Evolutionary conservation across 768 basidiomycete genomes (phyloP).

Genomic region (Kockovaella imperatae): DNA sequence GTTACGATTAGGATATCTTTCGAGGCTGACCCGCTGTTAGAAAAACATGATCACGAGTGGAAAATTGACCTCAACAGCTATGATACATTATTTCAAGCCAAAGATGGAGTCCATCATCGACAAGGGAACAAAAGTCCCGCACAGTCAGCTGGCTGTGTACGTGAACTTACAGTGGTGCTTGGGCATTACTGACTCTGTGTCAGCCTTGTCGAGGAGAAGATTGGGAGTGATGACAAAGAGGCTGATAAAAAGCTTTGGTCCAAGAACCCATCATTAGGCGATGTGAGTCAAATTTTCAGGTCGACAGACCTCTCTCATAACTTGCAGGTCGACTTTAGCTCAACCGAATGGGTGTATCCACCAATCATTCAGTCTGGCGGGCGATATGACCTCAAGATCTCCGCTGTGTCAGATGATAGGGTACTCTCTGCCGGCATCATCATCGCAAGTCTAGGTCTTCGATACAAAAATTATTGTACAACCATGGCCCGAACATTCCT

Average conservation of each 20-base stretch:
- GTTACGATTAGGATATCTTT: slow-evolving; percentile 36
- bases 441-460: slow-evolving; percentile 74
- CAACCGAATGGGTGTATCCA: slow-evolving; percentile 86
- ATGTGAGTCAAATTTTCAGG: slow-evolving; percentile 52
- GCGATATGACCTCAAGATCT: slow-evolving; percentile 80
- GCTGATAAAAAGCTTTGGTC: slow-evolving; percentile 92
- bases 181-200: neutral
- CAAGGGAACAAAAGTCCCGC: slow-evolving; percentile 79
- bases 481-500: slow-evolving; percentile 91
- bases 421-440: slow-evolving; percentile 78
- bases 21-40: slow-evolving; percentile 46
- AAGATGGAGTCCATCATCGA: slow-evolving; percentile 88
- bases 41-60: slow-evolving; percentile 70
- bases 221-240: slow-evolving; percentile 80
- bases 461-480: slow-evolving; percentile 86
- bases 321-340: slow-evolving; percentile 85
- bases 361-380: slow-evolving; percentile 93
- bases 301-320: slow-evolving; percentile 3
- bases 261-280: slow-evolving; percentile 58
- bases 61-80: slow-evolving; percentile 71
- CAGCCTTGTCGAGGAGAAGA: slow-evolving; percentile 71
- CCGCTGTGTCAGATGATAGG: slow-evolving; percentile 76
- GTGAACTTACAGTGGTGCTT: neutral
- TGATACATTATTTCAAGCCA: slow-evolving; percentile 74
- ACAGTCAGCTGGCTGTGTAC: slow-evolving; percentile 63